Evolutionary conservation across 352 stramenopile species (phyloP).

Genomic region (Globisporangium cederbergense): DNA sequence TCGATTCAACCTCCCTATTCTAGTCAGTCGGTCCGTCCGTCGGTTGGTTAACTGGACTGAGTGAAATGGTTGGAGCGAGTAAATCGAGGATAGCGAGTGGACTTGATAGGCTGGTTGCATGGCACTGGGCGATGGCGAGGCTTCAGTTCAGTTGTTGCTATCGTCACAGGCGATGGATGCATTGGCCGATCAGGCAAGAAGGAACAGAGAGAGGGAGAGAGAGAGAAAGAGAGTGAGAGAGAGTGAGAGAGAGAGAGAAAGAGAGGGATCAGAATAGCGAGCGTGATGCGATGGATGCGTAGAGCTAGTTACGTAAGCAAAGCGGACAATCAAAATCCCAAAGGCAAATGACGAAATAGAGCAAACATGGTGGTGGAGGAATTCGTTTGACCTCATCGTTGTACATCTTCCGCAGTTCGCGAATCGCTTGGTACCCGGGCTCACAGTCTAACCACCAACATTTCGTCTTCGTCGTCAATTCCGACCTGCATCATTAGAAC

Average conservation of each 20-base stretch:
- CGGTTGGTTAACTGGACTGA: background rate
- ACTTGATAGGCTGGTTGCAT: background rate
- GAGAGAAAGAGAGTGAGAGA: background rate
- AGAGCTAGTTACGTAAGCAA: slow-evolving; percentile 1
- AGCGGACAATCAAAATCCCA: background rate
- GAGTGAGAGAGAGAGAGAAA: background rate
- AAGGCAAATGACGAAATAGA: slow-evolving; percentile 7
- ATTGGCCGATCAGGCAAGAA: background rate
- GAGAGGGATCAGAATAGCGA: background rate
- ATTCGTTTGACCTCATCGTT: background rate
- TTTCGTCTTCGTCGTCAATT: too few relatives aligned
- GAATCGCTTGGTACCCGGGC: too few relatives aligned
- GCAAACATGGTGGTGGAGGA: background rate
- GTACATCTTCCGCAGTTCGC: too few relatives aligned
- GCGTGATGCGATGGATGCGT: background rate
- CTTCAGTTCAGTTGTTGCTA: background rate
- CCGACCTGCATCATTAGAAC: too few relatives aligned
- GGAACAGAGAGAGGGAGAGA: background rate
- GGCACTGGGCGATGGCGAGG: background rate
- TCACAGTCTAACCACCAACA: background rate
- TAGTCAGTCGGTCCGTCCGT: too few relatives aligned
- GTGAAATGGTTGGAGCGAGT: background rate
- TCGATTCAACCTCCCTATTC: background rate
- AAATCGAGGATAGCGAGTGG: background rate
- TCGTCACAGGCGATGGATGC: background rate